phyloP scores from a whole-genome alignment of 441 rosid species.

The Populus hybrid region DNA sequence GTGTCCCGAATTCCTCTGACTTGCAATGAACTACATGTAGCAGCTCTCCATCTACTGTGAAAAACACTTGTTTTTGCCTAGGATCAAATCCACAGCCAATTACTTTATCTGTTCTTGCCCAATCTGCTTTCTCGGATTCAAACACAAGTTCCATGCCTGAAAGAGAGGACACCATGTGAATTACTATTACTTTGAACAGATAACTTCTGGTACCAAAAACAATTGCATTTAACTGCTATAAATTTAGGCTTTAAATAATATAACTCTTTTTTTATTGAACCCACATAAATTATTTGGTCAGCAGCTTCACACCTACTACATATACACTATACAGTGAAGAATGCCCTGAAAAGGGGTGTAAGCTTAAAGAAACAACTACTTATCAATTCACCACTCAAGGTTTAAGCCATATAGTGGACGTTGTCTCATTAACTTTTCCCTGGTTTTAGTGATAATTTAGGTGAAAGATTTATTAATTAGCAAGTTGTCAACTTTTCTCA shows the following conservation, averaged over 20 bases:
- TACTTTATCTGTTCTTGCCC: slow-evolving; percentile 47
- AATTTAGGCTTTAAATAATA: not conserved
- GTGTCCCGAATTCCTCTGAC: slow-evolving; percentile 57
- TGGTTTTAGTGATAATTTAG: slow-evolving; percentile 9
- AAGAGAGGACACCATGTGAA: slow-evolving; percentile 2
- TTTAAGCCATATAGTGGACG: slow-evolving; percentile 29
- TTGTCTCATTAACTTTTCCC: slow-evolving; percentile 16
- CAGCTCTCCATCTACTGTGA: slow-evolving; percentile 55
- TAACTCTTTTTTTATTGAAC: slow-evolving; percentile 3
- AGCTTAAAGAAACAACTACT: slow-evolving; percentile 2
- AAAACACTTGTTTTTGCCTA: slow-evolving; percentile 56
- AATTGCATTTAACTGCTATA: not conserved
- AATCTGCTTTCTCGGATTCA: slow-evolving; percentile 53
- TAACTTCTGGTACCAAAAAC: slow-evolving; percentile 2
- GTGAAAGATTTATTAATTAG: slow-evolving; percentile 22
- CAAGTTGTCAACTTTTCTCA: slow-evolving; percentile 29
- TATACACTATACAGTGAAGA: slow-evolving; percentile 24
- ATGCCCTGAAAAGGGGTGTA: slow-evolving; percentile 9
- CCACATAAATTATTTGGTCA: slow-evolving; percentile 17
- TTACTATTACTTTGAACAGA: not conserved
- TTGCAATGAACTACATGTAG: slow-evolving; percentile 57
- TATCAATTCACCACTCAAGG: slow-evolving; percentile 4
- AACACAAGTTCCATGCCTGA: slow-evolving; percentile 64
- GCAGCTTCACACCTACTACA: slow-evolving; percentile 27
- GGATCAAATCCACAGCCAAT: slow-evolving; percentile 74